Percentiles rank a stretch among this genome's conserved stretches.
Conservation (phyloP, 495 filamentous ascomycete genomes). For the Cairneyella variabilis region DNA sequence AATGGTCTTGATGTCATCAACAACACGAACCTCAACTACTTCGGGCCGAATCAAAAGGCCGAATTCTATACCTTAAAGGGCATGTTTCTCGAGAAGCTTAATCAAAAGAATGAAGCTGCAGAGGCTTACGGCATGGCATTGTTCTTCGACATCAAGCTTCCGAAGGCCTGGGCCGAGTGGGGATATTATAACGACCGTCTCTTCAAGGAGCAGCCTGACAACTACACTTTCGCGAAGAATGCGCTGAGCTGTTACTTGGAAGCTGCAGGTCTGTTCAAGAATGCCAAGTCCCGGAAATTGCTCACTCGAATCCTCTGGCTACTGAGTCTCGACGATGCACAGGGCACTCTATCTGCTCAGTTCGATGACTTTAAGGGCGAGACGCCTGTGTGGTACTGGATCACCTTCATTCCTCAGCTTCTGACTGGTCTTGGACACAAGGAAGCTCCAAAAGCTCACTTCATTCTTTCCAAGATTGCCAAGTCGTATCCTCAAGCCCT, state of each 20-base stretch:
- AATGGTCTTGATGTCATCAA: conserved; percentile 97
- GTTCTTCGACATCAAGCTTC: conserved; percentile 89
- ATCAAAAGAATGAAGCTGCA: conserved; percentile 83
- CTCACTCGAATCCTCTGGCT: conserved; percentile 96
- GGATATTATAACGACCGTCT: conserved; percentile 94
- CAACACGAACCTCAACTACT: conserved; percentile 98
- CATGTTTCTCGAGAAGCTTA: conserved; percentile 96
- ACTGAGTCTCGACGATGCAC: conserved; percentile 85
- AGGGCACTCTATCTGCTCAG: conserved; percentile 70
- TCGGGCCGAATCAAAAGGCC: conserved; percentile 91
- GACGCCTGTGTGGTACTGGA: conserved; percentile 98
- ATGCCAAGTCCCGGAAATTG: conserved; percentile 89
- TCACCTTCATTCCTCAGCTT: conserved; percentile 96
- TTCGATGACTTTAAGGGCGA: conserved; percentile 96
- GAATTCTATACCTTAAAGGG: conserved; percentile 99
- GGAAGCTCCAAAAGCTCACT: conserved; percentile 80
- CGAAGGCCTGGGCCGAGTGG: conserved; percentile 99
- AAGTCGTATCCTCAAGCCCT: conserved; percentile 92
- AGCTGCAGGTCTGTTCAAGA: conserved; percentile 93
- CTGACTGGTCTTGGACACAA: conserved; percentile 83
- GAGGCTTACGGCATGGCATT: conserved; percentile 91
- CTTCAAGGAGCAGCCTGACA: conserved; percentile 82
- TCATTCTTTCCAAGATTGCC: conserved; percentile 85
- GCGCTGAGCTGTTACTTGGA: conserved; percentile 95
- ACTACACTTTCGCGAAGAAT: conserved; percentile 77